Percentiles rank a stretch among this genome's conserved stretches.
Evolutionary conservation across 139 green algal species (phyloP).

Genomic region (Coelastrella sp.): DNA sequence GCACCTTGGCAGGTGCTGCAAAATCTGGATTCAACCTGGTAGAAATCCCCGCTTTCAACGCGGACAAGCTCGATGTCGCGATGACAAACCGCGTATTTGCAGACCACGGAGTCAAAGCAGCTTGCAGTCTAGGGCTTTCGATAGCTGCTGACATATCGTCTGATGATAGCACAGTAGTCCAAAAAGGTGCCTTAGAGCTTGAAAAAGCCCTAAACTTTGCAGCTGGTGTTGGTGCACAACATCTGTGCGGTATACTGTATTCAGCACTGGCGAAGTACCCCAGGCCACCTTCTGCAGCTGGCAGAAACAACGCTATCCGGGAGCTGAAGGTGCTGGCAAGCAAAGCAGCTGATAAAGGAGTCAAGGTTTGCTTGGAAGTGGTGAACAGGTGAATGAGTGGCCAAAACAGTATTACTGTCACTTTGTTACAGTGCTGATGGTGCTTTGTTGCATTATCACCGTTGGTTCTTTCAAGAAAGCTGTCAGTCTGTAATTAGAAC

Average conservation of each 20-base stretch:
- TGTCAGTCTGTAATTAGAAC: too few species aligned
- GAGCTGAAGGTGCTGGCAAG: slow-evolving; percentile 42
- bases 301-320: slow-evolving; percentile 28
- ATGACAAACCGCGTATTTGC: slow-evolving; percentile 33
- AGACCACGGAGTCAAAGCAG: slow-evolving; percentile 27
- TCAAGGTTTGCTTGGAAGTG: slow-evolving; percentile 53
- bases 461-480: too few species aligned
- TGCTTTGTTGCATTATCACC: too few species aligned
- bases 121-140: slow-evolving; percentile 38
- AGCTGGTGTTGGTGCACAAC: slow-evolving; percentile 18
- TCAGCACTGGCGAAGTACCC: slow-evolving; percentile 56
- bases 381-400: slow-evolving; percentile 62
- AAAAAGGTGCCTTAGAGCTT: slow-evolving; percentile 12
- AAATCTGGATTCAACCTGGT: slow-evolving; percentile 41
- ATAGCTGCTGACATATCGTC: slow-evolving; percentile 47
- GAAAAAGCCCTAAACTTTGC: slow-evolving; percentile 38
- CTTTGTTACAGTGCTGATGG: too few species aligned
- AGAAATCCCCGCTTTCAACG: slow-evolving; percentile 46
- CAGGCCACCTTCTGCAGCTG: slow-evolving; percentile 1
- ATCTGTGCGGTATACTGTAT: slow-evolving; percentile 59
- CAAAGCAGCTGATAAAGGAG: slow-evolving; percentile 49
- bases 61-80: slow-evolving; percentile 14
- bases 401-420: too few species aligned
- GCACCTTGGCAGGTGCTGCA: neutral
- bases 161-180: slow-evolving; percentile 5